A percentile compares a stretch with the other conserved stretches of the same genome.
Evolutionary conservation across 768 basidiomycete genomes (phyloP).

Genomic region (Tylopilus intermedius): DNA sequence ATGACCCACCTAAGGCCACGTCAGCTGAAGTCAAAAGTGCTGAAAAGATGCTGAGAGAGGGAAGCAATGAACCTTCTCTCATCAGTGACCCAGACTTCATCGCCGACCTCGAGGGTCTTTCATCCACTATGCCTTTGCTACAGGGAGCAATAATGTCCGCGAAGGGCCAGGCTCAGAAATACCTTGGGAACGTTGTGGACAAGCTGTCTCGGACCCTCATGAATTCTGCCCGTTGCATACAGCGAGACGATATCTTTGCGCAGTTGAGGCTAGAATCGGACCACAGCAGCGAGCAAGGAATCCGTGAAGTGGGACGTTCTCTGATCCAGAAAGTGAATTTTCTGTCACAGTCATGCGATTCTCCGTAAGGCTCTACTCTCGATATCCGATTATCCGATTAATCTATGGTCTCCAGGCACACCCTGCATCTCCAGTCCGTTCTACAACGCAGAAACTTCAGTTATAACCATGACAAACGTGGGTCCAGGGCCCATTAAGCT

Average conservation of each 20-base stretch:
- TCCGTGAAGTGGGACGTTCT: conserved; percentile 12
- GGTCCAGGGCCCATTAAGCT: not conserved
- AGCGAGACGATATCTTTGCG: conserved; percentile 12
- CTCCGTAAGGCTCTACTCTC: conserved; percentile 10
- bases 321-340: conserved; percentile 19
- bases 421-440: conserved; percentile 14
- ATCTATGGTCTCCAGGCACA: conserved; percentile 9
- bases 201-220: conserved; percentile 16
- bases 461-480: conserved; percentile 2
- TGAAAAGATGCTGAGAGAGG: conserved; percentile 22
- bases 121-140: conserved; percentile 10
- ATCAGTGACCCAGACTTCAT: conserved; percentile 21
- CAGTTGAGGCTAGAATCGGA: conserved; percentile 16
- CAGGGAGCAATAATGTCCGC: conserved; percentile 14
- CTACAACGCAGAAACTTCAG: not conserved
- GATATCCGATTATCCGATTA: not conserved
- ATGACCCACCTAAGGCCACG: conserved; percentile 8
- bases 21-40: conserved; percentile 7
- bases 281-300: conserved; percentile 9
- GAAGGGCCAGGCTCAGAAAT: conserved; percentile 16
- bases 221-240: conserved; percentile 9
- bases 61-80: conserved; percentile 17
- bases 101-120: conserved; percentile 18
- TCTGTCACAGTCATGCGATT: conserved; percentile 14
- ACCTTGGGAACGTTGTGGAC: conserved; percentile 15